phyloP scores from a whole-genome alignment of 441 rosid species.

The Populus hybrid region DNA sequence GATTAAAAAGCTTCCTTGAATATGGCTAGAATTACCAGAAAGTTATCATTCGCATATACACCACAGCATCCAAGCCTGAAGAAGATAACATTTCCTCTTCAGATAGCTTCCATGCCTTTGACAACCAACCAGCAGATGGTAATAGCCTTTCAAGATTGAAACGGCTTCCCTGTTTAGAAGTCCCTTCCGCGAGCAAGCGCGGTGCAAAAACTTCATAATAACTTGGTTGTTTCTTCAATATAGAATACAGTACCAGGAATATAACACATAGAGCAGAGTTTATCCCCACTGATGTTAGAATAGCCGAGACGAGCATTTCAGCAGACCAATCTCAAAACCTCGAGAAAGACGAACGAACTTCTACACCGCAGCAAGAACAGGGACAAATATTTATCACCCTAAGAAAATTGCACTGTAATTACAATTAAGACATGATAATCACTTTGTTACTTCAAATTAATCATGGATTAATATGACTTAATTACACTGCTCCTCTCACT shows the following conservation, averaged over 20 bases:
- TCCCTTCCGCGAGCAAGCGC: slow-evolving; percentile 68
- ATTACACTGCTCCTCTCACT: not conserved
- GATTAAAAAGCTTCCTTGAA: not conserved
- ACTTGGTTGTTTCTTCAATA: slow-evolving; percentile 76
- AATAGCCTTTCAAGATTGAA: slow-evolving; percentile 72
- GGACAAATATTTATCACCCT: not conserved
- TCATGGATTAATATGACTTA: not conserved
- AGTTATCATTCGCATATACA: slow-evolving; percentile 74
- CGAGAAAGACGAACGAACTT: slow-evolving; percentile 5
- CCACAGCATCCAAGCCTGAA: slow-evolving; percentile 81
- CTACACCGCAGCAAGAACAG: slow-evolving; percentile 24
- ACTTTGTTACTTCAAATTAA: not conserved
- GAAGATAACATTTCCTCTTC: slow-evolving; percentile 62
- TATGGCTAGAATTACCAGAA: slow-evolving; percentile 53
- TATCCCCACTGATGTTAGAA: slow-evolving; percentile 82
- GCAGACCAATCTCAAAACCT: slow-evolving; percentile 19
- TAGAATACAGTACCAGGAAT: slow-evolving; percentile 67
- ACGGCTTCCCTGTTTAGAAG: slow-evolving; percentile 44
- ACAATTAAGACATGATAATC: not conserved
- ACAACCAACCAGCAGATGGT: slow-evolving; percentile 86
- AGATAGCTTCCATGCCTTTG: slow-evolving; percentile 65
- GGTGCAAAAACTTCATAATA: slow-evolving; percentile 74
- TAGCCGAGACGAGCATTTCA: slow-evolving; percentile 92
- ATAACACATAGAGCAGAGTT: slow-evolving; percentile 74
- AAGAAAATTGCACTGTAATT: not conserved